phyloP scores from a whole-genome alignment of 495 filamentous ascomycete species.

The Penicillium robsamsonii region DNA sequence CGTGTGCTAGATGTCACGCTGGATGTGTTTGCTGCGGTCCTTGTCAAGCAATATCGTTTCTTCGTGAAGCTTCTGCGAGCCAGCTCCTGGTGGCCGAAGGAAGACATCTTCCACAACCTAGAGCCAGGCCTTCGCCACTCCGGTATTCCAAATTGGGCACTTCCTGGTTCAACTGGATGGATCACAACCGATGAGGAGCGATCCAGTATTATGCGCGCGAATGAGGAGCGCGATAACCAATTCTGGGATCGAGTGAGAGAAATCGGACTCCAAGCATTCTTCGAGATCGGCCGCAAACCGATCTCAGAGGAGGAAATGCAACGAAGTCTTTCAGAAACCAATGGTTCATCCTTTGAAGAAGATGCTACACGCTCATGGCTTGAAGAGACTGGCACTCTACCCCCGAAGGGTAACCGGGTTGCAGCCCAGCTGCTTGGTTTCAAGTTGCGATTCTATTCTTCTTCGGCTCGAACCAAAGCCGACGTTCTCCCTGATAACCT shows the following conservation, averaged over 20 bases:
- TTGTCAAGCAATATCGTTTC: constrained; percentile 84
- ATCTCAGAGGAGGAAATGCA: constrained; percentile 49
- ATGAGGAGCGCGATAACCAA: constrained; percentile 61
- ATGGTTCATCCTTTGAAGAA: constrained; percentile 41
- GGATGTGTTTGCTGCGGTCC: constrained; percentile 80
- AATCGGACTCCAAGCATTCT: constrained; percentile 78
- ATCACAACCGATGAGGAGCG: constrained; percentile 64
- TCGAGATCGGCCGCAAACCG: constrained; percentile 70
- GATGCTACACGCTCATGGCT: constrained; percentile 68
- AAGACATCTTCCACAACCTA: constrained; percentile 30
- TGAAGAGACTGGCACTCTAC: constrained; percentile 70
- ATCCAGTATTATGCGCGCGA: constrained; percentile 42
- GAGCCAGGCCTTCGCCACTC: constrained; percentile 38
- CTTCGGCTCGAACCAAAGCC: constrained; percentile 61
- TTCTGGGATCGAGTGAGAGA: constrained; percentile 84
- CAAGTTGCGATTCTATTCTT: constrained; percentile 93
- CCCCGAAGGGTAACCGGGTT: constrained; percentile 80
- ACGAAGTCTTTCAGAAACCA: constrained; percentile 43
- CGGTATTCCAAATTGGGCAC: constrained; percentile 77
- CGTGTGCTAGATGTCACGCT: constrained; percentile 89
- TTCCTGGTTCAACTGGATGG: constrained; percentile 62
- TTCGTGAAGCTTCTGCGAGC: constrained; percentile 86
- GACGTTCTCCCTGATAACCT: constrained; percentile 85
- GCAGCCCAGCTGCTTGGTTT: constrained; percentile 95
- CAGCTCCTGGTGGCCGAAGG: constrained; percentile 96